Evolutionary conservation across 2,329 filamentous ascomycete species (phyloP).

Genomic region (Pezicula neosporulosa): DNA sequence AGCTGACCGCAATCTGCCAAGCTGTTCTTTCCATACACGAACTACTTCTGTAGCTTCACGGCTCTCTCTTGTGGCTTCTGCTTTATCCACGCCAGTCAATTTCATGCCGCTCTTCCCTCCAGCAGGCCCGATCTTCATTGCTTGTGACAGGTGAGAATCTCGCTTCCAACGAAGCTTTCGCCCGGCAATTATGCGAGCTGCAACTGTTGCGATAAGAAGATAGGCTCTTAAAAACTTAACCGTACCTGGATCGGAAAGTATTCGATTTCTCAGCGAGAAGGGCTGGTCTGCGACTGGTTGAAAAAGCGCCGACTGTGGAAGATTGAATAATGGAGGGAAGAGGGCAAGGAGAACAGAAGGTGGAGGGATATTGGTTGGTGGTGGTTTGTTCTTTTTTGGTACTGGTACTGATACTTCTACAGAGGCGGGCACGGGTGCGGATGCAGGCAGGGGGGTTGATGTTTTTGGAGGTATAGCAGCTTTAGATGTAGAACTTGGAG

Average conservation of each 20-base stretch:
- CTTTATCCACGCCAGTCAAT: slow-evolving; percentile 78
- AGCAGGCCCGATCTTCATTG: slow-evolving; percentile 79
- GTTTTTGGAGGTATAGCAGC: background rate
- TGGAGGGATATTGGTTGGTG: slow-evolving; percentile 75
- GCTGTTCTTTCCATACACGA: slow-evolving; percentile 68
- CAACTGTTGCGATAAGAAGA: slow-evolving; percentile 60
- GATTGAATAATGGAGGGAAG: slow-evolving; percentile 67
- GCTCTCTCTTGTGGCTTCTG: slow-evolving; percentile 78
- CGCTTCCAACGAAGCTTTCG: slow-evolving; percentile 88
- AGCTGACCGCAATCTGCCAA: slow-evolving; percentile 71
- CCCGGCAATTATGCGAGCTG: slow-evolving; percentile 79
- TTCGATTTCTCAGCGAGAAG: slow-evolving; percentile 54
- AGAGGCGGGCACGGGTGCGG: background rate
- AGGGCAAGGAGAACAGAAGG: slow-evolving; percentile 78
- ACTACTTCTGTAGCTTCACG: slow-evolving; percentile 79
- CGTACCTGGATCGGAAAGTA: slow-evolving; percentile 60
- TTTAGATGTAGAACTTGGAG: background rate
- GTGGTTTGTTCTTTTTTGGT: slow-evolving; percentile 4
- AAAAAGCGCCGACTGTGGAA: slow-evolving; percentile 62
- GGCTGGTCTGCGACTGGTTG: slow-evolving; percentile 58
- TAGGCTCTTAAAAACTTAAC: slow-evolving; percentile 63
- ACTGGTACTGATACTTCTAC: background rate
- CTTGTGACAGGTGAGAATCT: slow-evolving; percentile 78
- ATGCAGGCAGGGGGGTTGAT: background rate
- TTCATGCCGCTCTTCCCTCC: slow-evolving; percentile 88